These are phyloP conservation scores for Ustilago crameri DNA, from an alignment of 1,284 basidiomycete species.

Conservation along the genomic window DNA sequence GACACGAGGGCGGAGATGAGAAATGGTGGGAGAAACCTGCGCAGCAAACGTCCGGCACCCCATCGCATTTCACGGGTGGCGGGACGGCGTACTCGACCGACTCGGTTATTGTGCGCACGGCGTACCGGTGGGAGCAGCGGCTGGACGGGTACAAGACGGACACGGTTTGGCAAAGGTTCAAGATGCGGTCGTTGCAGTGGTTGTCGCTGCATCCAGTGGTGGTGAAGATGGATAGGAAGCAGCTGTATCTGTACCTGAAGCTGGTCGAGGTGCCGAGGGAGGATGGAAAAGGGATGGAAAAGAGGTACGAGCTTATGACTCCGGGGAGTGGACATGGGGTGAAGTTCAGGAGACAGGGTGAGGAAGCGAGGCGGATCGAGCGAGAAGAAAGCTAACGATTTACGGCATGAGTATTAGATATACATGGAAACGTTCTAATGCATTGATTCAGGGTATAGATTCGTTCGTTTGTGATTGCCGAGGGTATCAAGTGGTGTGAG, in stretches of 20 bases:
- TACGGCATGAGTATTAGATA: no score
- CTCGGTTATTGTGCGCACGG: conserved; percentile 60
- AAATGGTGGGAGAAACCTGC: conserved; percentile 72
- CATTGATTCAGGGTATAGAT: no score
- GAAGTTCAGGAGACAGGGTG: no score
- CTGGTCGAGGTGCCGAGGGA: conserved; percentile 13
- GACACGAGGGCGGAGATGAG: conserved; percentile 66
- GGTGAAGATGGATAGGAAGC: conserved; percentile 36
- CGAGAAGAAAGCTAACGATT: no score
- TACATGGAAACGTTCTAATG: no score
- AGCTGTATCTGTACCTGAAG: conserved; percentile 48
- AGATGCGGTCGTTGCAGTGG: conserved; percentile 37
- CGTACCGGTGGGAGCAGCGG: conserved; percentile 51
- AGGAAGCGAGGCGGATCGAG: no score
- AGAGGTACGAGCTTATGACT: conserved; percentile 33
- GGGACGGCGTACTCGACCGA: conserved; percentile 79
- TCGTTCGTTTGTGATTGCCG: no score
- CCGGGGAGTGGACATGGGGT: conserved; percentile 15
- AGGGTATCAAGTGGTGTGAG: no score
- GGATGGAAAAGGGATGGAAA: background rate
- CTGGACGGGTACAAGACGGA: conserved; percentile 31
- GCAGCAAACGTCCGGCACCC: conserved; percentile 53
- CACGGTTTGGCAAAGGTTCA: conserved; percentile 34
- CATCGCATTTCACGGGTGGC: conserved; percentile 73
- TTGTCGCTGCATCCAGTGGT: conserved; percentile 43